Conservation (phyloP, 179 eudicot genomes). For the Vitellaria paradoxa region DNA sequence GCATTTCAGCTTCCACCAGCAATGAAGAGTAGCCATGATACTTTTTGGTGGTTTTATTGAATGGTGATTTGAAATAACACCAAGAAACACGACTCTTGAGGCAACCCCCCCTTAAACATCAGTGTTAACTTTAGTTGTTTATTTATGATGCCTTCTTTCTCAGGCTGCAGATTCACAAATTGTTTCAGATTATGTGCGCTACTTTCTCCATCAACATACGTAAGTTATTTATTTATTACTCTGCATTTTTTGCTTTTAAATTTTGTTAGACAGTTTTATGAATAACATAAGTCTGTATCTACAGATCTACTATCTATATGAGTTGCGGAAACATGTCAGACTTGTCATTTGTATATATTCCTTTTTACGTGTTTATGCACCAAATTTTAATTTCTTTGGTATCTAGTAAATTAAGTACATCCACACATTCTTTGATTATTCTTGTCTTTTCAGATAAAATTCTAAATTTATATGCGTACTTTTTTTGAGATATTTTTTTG, state of each 20-base stretch:
- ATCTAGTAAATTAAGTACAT: neutral
- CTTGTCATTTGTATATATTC: neutral
- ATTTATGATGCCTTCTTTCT: constrained; percentile 14
- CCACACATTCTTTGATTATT: neutral
- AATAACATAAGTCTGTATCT: neutral
- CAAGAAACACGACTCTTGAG: neutral
- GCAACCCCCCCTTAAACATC: too few species aligned
- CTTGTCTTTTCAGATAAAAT: too few species aligned
- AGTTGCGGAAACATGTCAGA: neutral
- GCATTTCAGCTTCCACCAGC: neutral
- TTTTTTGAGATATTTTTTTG: too few species aligned
- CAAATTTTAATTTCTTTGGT: neutral
- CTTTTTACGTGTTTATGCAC: neutral
- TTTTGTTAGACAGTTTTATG: neutral
- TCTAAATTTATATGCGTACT: too few species aligned
- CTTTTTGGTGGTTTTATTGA: neutral
- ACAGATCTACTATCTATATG: neutral
- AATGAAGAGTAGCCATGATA: neutral
- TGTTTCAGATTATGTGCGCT: constrained; percentile 90
- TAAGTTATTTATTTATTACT: constrained; percentile 35
- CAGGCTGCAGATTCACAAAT: constrained; percentile 99
- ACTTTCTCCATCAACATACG: constrained; percentile 98
- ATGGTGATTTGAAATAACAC: neutral
- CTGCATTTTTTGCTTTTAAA: neutral
- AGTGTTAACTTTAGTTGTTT: too few species aligned